Evolutionary conservation across 768 basidiomycete genomes (phyloP).

Genomic region (Chlorophyllum brunneum): DNA sequence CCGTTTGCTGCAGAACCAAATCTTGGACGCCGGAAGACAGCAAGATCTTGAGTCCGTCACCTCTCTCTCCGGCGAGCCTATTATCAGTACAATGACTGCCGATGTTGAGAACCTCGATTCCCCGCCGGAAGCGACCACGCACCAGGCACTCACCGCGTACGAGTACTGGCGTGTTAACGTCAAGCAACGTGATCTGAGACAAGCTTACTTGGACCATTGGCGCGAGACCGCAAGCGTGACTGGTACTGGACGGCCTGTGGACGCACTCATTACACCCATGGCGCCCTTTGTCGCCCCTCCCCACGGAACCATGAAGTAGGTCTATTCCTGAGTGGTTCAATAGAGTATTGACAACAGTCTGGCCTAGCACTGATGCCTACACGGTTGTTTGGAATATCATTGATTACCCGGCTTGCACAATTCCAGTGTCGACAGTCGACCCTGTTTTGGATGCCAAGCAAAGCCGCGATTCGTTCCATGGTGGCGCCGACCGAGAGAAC

Average conservation of each 20-base stretch:
- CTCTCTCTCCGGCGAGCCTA: slow-evolving; percentile 47
- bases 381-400: slow-evolving; percentile 64
- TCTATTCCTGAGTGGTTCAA: neutral
- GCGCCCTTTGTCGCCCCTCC: slow-evolving; percentile 60
- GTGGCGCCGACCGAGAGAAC: slow-evolving; percentile 40
- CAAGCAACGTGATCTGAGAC: slow-evolving; percentile 42
- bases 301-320: slow-evolving; percentile 55
- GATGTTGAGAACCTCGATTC: slow-evolving; percentile 23
- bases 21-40: slow-evolving; percentile 45
- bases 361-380: slow-evolving; percentile 43
- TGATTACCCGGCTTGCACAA: slow-evolving; percentile 59
- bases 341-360: slow-evolving; percentile 8
- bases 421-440: slow-evolving; percentile 66
- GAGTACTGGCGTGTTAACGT: slow-evolving; percentile 68
- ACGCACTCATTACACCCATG: slow-evolving; percentile 67
- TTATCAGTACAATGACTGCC: slow-evolving; percentile 44
- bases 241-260: slow-evolving; percentile 68
- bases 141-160: slow-evolving; percentile 43
- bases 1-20: slow-evolving; percentile 29
- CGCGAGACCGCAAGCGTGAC: slow-evolving; percentile 46
- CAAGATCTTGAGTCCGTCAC: slow-evolving; percentile 43
- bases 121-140: slow-evolving; percentile 13
- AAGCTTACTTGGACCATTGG: slow-evolving; percentile 63
- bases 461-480: slow-evolving; percentile 44
- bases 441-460: slow-evolving; percentile 44